Base-by-base conservation (phyloP, 805 yeast species). In the Lipomyces mesembrius region DNA sequence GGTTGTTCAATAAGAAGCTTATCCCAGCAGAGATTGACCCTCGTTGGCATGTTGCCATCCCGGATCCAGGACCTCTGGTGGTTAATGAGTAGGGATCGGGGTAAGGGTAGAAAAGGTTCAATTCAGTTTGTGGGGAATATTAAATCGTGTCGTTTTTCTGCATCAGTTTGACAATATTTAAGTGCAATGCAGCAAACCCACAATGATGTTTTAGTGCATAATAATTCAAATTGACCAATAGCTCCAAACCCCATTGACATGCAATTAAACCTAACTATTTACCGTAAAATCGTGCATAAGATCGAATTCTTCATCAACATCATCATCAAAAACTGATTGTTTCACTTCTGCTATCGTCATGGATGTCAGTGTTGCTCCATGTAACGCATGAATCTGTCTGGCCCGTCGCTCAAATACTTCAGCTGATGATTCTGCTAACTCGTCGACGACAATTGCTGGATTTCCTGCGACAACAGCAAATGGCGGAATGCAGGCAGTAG, bases 401-500 rank as follows among this genome's bases (percentile, higher is more conserved):
- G 79, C 74, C 61, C 63, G 72, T 55, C 69, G 65, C 65, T 76
- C 79, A 49, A 78, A 66, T 17, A 72, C 75, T 54, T 73, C 75
- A 7, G 67, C 72, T 0, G 76, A 74, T 9, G 75, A 66, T 60
- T 77, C 81, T 0, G 79, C 79, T 17, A 79, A 69, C 58, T 66
- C 69, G 2, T 39, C 70, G 37, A 68, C 71, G 3, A 71, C 70
- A 25, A 27, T 52, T 0, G 73, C 77, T 20, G 78, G 78, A 22
- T 61, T 65, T 2, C 78, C 79, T 0, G 62, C 53, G 9, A 79
- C 75, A 6, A 68, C 32, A 17, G 79, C 72, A 46, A 69, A 71
- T 1, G 82, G 78, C 0, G 81, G 77, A 32, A 81, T 73, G 9
- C 78, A 80, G 3, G 79, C 70, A 54, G 73, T 71, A 1, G 77